Percentiles rank a stretch among this genome's conserved stretches.
Conservation (phyloP, 495 filamentous ascomycete genomes). For the Neurospora sp. region DNA sequence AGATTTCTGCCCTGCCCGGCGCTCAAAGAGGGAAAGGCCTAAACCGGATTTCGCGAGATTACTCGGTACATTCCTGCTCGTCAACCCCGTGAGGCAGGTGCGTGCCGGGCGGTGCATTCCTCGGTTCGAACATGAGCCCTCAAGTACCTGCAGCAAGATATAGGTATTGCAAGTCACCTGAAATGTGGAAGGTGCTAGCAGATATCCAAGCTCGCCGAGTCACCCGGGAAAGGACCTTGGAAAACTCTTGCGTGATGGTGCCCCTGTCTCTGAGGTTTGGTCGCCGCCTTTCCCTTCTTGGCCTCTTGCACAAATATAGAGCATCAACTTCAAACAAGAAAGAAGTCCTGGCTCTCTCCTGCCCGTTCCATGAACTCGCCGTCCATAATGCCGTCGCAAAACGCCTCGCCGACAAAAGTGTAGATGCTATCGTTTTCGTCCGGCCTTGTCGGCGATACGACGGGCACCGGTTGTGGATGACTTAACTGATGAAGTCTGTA, state of each 20-base stretch:
- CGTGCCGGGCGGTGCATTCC: not conserved
- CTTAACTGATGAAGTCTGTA: not conserved
- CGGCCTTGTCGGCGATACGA: not conserved
- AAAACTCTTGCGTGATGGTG: not conserved
- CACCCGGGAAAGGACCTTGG: not conserved
- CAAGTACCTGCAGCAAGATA: not conserved
- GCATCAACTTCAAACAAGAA: not conserved
- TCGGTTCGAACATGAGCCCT: not conserved
- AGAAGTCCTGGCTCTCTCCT: not conserved
- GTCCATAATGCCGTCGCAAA: constrained; percentile 10
- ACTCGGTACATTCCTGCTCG: not conserved
- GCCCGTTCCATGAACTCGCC: constrained; percentile 2
- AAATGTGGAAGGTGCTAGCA: not conserved
- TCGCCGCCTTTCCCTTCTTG: not conserved
- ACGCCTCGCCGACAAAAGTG: constrained; percentile 7
- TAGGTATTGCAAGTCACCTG: not conserved
- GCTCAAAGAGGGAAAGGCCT: no score
- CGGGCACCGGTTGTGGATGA: not conserved
- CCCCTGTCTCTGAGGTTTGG: not conserved
- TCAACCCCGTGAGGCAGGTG: not conserved
- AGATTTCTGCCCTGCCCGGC: no score
- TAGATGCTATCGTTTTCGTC: not conserved
- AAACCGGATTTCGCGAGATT: no score
- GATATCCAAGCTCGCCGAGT: not conserved
- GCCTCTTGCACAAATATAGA: not conserved